phyloP scores from a whole-genome alignment of 2,329 filamentous ascomycete species.

The Colletotrichum endophyticum region DNA sequence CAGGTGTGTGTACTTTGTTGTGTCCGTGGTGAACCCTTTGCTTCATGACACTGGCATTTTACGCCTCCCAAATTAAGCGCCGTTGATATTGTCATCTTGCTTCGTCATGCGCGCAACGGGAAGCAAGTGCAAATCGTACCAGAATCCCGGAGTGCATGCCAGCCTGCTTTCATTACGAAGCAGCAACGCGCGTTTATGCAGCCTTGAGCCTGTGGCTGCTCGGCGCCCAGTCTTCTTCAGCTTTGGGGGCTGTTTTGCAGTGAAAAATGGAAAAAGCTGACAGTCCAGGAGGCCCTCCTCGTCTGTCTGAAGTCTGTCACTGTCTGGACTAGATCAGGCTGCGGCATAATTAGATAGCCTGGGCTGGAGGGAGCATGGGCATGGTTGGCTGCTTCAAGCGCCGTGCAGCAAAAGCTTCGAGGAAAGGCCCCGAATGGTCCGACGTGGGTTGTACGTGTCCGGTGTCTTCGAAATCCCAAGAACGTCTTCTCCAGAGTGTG shows the following conservation, averaged over 20 bases:
- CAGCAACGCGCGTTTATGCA: not conserved
- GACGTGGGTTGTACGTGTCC: not conserved
- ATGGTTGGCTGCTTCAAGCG: conserved; percentile 19
- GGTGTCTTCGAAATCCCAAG: not conserved
- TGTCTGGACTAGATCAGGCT: not conserved
- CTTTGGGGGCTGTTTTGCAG: conserved; percentile 7
- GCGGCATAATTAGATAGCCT: not conserved
- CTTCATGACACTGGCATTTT: not conserved
- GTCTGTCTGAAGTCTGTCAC: not conserved
- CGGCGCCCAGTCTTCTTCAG: not conserved
- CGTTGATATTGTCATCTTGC: not conserved
- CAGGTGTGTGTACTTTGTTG: not conserved
- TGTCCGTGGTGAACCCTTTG: not conserved
- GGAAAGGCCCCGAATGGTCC: not conserved
- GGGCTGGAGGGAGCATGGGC: not conserved
- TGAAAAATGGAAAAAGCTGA: not conserved
- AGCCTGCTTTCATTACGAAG: conserved; percentile 4
- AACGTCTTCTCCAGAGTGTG: not conserved
- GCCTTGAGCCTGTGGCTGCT: not conserved
- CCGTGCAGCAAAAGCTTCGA: not conserved
- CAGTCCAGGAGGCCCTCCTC: not conserved
- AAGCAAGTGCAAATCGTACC: not conserved
- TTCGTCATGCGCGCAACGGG: not conserved
- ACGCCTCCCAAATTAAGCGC: not conserved
- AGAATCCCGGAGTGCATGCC: not conserved